Evolutionary conservation across 495 filamentous ascomycete genomes (phyloP).

Genomic region (Lasiosphaeriaceae sp.): DNA sequence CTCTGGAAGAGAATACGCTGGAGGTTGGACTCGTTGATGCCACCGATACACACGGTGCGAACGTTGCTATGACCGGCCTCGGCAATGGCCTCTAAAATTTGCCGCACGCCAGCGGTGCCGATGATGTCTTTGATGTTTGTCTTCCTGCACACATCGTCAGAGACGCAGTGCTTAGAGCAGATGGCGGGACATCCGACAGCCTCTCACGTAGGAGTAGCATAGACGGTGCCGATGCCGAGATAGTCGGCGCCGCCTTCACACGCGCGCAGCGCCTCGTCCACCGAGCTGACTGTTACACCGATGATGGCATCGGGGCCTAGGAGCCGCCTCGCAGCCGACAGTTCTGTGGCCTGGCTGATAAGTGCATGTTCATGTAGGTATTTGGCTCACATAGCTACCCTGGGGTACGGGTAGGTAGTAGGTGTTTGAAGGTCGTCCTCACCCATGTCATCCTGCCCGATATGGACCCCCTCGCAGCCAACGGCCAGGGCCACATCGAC

Average conservation of each 20-base stretch:
- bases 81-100: constrained; percentile 60
- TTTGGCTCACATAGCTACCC: no score
- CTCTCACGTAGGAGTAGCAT: constrained; percentile 72
- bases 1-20: constrained; percentile 70
- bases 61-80: constrained; percentile 23
- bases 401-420: no score
- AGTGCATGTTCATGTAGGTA: not conserved
- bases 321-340: constrained; percentile 62
- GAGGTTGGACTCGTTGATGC: constrained; percentile 76
- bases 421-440: constrained; percentile 19
- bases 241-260: constrained; percentile 75
- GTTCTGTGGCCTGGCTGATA: constrained; percentile 35
- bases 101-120: constrained; percentile 70
- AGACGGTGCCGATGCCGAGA: constrained; percentile 83
- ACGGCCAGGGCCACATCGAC: constrained; percentile 85
- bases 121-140: constrained; percentile 78
- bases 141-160: constrained; percentile 41
- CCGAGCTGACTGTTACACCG: constrained; percentile 66
- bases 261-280: constrained; percentile 64
- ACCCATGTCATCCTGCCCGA: constrained; percentile 95
- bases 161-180: not conserved
- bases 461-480: constrained; percentile 84
- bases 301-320: constrained; percentile 66
- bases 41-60: constrained; percentile 78
- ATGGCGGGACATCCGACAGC: no score